Evolutionary conservation across 139 green algal species (phyloP).

Genomic region (Diplosphaera chodatii): DNA sequence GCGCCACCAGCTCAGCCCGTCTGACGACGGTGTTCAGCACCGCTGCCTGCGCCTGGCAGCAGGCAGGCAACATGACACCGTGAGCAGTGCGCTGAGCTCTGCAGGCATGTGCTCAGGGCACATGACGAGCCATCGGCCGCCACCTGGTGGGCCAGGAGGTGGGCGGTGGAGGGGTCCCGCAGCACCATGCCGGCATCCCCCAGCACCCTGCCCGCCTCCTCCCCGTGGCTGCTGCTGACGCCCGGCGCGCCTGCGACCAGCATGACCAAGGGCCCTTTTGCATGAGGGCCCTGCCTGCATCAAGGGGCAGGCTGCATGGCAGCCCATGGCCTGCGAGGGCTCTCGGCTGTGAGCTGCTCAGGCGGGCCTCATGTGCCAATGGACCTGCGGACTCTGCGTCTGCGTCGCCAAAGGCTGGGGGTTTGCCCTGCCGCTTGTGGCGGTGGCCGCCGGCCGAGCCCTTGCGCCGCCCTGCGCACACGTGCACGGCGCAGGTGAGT

Average conservation of each 20-base stretch:
- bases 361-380: not conserved
- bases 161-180: constrained; percentile 57
- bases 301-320: no score
- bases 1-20: no score
- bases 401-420: not conserved
- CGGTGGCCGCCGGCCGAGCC: not conserved
- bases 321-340: no score
- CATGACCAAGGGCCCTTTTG: no score
- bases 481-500: no score
- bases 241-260: constrained; percentile 19
- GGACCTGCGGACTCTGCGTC: not conserved
- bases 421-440: not conserved
- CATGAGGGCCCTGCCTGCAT: no score
- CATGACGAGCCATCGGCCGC: not conserved
- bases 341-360: no score
- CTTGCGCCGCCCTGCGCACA: not conserved
- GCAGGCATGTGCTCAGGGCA: no score
- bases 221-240: constrained; percentile 2
- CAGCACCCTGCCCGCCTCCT: constrained; percentile 46
- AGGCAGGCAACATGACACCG: no score
- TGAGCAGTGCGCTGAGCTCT: no score
- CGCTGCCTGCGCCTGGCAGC: no score
- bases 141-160: constrained; percentile 60
- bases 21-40: no score
- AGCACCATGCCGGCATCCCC: constrained; percentile 66